Evolutionary conservation across 2,329 filamentous ascomycete species (phyloP).

Genomic region (Fusarium scirpi): DNA sequence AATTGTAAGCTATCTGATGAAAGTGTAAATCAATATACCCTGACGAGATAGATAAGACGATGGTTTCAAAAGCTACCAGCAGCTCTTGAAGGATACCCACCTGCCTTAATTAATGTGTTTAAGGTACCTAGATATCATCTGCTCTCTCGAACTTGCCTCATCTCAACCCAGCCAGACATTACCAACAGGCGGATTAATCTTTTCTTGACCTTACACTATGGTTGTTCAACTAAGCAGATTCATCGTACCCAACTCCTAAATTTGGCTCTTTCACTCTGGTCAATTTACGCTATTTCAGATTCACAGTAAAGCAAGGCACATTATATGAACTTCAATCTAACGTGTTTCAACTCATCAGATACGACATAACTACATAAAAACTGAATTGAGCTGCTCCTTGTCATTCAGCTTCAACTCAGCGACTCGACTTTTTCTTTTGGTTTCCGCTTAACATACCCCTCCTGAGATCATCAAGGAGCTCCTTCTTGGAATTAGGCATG

Average conservation of each 20-base stretch:
- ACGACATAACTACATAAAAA: slow-evolving; percentile 60
- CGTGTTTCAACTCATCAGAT: slow-evolving; percentile 57
- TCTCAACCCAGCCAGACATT: not conserved
- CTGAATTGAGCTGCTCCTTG: slow-evolving; percentile 53
- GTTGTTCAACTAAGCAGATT: not conserved
- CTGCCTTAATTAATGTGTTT: not conserved
- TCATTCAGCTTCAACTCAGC: slow-evolving; percentile 54
- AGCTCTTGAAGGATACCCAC: not conserved
- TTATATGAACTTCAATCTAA: slow-evolving; percentile 48
- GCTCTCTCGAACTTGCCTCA: not conserved
- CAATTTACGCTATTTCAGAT: not conserved
- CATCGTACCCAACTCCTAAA: not conserved
- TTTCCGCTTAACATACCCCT: slow-evolving; percentile 51
- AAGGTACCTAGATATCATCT: not conserved
- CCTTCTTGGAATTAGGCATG: slow-evolving; percentile 47
- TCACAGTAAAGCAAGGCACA: not conserved
- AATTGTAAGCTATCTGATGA: not conserved
- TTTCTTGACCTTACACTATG: not conserved
- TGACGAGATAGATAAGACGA: not conserved
- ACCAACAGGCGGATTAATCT: not conserved
- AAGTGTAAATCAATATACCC: not conserved
- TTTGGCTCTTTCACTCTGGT: not conserved
- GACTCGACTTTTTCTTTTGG: slow-evolving; percentile 50
- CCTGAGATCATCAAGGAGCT: slow-evolving; percentile 43
- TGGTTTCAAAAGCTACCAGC: not conserved